A percentile compares a stretch with the other conserved stretches of the same genome.
Evolutionary conservation across 2,329 filamentous ascomycete genomes (phyloP).

Genomic region (Phyllosticta capitalensis): DNA sequence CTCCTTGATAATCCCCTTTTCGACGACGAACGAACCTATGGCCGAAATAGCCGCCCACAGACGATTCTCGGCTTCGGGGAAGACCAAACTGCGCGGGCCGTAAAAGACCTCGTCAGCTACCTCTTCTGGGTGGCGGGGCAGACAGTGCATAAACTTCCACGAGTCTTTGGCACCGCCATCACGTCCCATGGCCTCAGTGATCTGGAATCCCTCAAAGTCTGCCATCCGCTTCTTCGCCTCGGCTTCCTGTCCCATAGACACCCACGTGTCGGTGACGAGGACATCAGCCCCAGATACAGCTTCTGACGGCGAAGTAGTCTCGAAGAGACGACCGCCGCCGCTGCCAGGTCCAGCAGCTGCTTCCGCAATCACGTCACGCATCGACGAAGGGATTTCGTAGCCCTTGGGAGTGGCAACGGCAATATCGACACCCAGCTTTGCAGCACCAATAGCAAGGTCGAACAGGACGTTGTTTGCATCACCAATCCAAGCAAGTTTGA

Average conservation of each 20-base stretch:
- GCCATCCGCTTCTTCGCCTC: slow-evolving; percentile 68
- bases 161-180: slow-evolving; percentile 74
- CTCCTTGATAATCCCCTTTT: slow-evolving; percentile 64
- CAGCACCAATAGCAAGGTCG: slow-evolving; percentile 77
- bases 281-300: slow-evolving; percentile 78
- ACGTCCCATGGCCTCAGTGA: slow-evolving; percentile 76
- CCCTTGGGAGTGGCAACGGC: slow-evolving; percentile 77
- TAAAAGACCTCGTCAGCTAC: slow-evolving; percentile 95
- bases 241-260: slow-evolving; percentile 94
- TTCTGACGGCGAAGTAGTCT: slow-evolving; percentile 75
- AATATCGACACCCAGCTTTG: slow-evolving; percentile 80
- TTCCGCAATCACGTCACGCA: slow-evolving; percentile 62
- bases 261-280: slow-evolving; percentile 93
- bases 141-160: slow-evolving; percentile 99
- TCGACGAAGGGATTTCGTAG: slow-evolving; percentile 68
- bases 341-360: slow-evolving; percentile 42
- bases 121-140: slow-evolving; percentile 86
- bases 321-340: slow-evolving; percentile 57
- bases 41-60: slow-evolving; percentile 80
- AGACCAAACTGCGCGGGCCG: slow-evolving; percentile 73
- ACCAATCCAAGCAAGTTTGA: slow-evolving; percentile 93
- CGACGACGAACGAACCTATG: slow-evolving; percentile 85
- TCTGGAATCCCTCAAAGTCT: slow-evolving; percentile 83
- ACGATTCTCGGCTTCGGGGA: slow-evolving; percentile 88
- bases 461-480: slow-evolving; percentile 97